phyloP scores from a whole-genome alignment of 1,139 yeast genomes.

The Debaryomyces fabryi region DNA sequence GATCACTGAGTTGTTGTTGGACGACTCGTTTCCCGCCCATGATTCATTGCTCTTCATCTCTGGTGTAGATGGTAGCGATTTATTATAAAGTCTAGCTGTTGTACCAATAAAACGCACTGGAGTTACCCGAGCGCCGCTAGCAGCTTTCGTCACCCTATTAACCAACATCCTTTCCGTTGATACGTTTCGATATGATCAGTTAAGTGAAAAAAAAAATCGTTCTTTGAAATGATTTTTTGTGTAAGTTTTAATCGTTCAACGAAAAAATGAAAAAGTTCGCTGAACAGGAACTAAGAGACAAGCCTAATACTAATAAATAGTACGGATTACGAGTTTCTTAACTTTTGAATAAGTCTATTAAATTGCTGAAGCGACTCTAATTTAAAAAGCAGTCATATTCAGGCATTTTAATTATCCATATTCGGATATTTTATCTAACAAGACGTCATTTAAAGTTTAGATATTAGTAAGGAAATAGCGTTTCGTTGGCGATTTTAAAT shows the following conservation, averaged over 20 bases:
- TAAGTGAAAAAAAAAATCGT: constrained; percentile 2
- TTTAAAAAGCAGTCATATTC: neutral
- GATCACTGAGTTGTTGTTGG: constrained; percentile 17
- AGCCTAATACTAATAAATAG: neutral
- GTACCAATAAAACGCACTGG: constrained; percentile 1
- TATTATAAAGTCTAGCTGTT: constrained; percentile 9
- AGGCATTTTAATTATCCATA: neutral
- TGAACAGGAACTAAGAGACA: neutral
- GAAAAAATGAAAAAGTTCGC: constrained; percentile 6
- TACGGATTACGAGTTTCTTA: neutral
- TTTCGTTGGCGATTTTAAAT: neutral
- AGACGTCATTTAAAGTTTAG: neutral
- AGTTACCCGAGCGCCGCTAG: neutral
- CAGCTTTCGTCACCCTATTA: constrained; percentile 1
- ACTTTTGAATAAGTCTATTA: constrained; percentile 1
- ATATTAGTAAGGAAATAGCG: neutral
- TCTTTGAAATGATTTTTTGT: constrained; percentile 4
- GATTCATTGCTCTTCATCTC: constrained; percentile 36
- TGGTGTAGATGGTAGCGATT: constrained; percentile 28
- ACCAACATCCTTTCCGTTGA: constrained; percentile 1
- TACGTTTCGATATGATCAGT: neutral
- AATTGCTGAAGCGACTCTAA: neutral
- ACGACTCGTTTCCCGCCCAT: constrained; percentile 27
- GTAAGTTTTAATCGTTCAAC: constrained; percentile 5
- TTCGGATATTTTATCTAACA: neutral